Evolutionary conservation across 83 land plant species (phyloP), one percentile per base, ranked within the genome.

Genomic region (Isoetes engelmannii): DNA sequence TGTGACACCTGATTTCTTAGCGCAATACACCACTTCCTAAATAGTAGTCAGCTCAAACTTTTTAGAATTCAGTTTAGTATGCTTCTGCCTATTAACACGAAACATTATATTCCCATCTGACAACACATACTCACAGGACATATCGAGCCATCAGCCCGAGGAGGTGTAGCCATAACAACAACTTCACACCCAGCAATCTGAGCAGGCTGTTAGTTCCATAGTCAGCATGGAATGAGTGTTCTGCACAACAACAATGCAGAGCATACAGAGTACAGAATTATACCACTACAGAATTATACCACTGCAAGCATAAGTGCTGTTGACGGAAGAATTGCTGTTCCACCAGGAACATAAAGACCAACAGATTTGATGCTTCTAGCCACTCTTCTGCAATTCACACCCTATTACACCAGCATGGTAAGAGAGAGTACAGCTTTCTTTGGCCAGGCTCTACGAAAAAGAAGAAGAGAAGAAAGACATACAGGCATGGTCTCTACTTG

Each of bases 271-370:
- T 58, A 58, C 2, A n/a, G 19, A 6, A 7, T 69, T 21, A 71
- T 73, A 59, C 44, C 5, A 72, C 64, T 64, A 4, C 48, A 56
- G 55, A 71, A 63, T 48, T 13, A 44, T 85, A 96, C 99, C 72
- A 96, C 86, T 65, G 99, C 80, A 49, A 96, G 92, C 99, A 96
- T 92, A 58, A 96, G 79, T 76, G 99, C 94, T 6, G 99, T 96
- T 71, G 99, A 96, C 69, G 99, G 99, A 57, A 96, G 85, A 61
- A 96, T 87, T 63, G 99, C 99, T 68, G 99, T 96, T 46, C 99
- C 99, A 10, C 99, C 99, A 56, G 99, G 99, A 60, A 96, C 99
- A 74, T 96, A 96, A 54, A 96, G 90, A 47, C 99, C 99, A 5
- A 96, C 99, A 72, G 91, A 71, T 54, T 74, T 43, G 71, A 96